A percentile compares a stretch with the other conserved stretches of the same genome.
Evolutionary conservation across 495 filamentous ascomycete genomes (phyloP).

Genomic region (Tuber brumale): DNA sequence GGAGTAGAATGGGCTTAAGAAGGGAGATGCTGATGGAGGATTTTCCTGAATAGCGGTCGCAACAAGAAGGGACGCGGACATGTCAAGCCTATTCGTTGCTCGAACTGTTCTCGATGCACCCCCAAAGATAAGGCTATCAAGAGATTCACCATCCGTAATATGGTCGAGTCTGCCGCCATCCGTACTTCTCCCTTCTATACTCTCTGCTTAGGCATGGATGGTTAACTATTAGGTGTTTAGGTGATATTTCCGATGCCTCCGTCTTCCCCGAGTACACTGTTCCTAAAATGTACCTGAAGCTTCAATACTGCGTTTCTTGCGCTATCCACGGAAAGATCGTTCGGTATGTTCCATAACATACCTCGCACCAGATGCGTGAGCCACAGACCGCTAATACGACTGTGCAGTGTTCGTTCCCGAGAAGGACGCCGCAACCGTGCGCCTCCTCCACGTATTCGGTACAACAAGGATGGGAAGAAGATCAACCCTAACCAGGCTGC

Average conservation of each 20-base stretch:
- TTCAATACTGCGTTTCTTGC: constrained; percentile 99
- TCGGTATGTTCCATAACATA: constrained; percentile 63
- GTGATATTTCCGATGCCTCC: constrained; percentile 99
- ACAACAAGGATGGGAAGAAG: constrained; percentile 99
- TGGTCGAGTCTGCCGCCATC: constrained; percentile 99
- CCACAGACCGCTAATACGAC: constrained; percentile 43
- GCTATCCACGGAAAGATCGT: constrained; percentile 99
- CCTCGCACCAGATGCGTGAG: constrained; percentile 11
- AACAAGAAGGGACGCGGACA: constrained; percentile 99
- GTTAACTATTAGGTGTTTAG: constrained; percentile 47
- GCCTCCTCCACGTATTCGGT: constrained; percentile 89
- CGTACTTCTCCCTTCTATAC: constrained; percentile 57
- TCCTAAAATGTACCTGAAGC: constrained; percentile 99
- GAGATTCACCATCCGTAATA: constrained; percentile 99
- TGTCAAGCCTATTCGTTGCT: constrained; percentile 99
- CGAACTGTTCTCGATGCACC: constrained; percentile 99
- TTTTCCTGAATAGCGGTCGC: constrained; percentile 59
- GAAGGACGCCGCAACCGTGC: constrained; percentile 98
- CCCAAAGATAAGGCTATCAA: constrained; percentile 99
- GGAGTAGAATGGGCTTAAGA: constrained; percentile 4
- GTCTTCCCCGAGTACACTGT: constrained; percentile 98
- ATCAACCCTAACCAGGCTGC: constrained; percentile 82
- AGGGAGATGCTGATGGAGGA: constrained; percentile 7
- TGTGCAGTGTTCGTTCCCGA: constrained; percentile 82
- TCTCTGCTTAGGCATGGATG: not conserved